Conservation (phyloP, 2,329 filamentous ascomycete species). For the Xylaria arbuscula region DNA sequence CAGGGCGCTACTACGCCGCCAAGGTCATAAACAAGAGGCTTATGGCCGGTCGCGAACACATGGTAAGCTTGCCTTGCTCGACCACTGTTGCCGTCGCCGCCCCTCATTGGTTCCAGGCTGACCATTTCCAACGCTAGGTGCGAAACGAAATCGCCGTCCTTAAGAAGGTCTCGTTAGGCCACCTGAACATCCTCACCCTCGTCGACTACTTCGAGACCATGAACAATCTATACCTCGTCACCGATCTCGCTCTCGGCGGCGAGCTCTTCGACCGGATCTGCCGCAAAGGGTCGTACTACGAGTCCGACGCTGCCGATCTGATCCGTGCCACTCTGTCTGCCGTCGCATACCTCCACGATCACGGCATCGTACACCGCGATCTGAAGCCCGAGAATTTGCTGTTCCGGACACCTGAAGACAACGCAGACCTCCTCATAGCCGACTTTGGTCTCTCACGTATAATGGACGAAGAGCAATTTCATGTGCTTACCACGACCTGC, state of each 20-base stretch:
- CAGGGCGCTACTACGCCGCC: constrained; percentile 95
- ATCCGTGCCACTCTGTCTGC: constrained; percentile 95
- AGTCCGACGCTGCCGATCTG: constrained; percentile 94
- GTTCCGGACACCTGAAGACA: constrained; percentile 97
- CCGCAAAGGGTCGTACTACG: constrained; percentile 97
- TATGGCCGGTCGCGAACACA: constrained; percentile 97
- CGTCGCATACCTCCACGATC: constrained; percentile 98
- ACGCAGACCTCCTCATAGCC: constrained; percentile 94
- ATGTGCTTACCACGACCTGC: constrained; percentile 96
- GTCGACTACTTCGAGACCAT: constrained; percentile 99
- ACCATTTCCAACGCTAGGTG: constrained; percentile 65
- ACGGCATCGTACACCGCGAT: constrained; percentile 97
- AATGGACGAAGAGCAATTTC: constrained; percentile 99
- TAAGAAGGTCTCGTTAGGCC: constrained; percentile 98
- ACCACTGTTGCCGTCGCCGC: neutral
- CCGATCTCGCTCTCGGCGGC: constrained; percentile 93
- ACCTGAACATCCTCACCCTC: constrained; percentile 96
- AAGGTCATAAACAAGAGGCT: constrained; percentile 99
- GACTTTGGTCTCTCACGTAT: constrained; percentile 96
- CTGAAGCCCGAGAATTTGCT: constrained; percentile 97
- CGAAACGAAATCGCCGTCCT: constrained; percentile 98
- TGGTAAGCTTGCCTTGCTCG: constrained; percentile 68
- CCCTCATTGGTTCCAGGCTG: constrained; percentile 5
- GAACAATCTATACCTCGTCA: constrained; percentile 99
- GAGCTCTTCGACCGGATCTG: constrained; percentile 99